A percentile compares a stretch with the other conserved stretches of the same genome.
These are phyloP conservation scores for Xenoacremonium recifei DNA, from an alignment of 2,329 filamentous ascomycete species.

Conservation along the genomic window DNA sequence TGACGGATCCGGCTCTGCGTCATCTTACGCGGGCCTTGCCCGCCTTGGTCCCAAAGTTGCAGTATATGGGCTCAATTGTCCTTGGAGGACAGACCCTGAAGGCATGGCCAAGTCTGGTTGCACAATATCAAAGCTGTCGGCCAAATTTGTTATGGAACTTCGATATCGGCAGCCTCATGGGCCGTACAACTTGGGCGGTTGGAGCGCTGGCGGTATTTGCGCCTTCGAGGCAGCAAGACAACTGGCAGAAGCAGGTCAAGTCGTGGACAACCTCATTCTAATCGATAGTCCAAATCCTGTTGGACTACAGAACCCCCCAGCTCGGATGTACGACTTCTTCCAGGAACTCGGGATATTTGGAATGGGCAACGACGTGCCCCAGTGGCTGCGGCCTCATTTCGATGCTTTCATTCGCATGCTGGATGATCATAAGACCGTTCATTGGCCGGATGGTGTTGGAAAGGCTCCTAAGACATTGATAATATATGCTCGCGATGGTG, in stretches of 20 bases:
- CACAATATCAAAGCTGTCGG: constrained; percentile 16
- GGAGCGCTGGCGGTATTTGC: constrained; percentile 75
- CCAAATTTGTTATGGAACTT: constrained; percentile 58
- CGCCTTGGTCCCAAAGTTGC: constrained; percentile 43
- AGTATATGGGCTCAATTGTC: constrained; percentile 57
- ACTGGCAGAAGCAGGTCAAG: constrained; percentile 55
- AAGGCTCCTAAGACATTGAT: constrained; percentile 60
- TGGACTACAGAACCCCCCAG: constrained; percentile 66
- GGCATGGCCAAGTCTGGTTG: constrained; percentile 43
- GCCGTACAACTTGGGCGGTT: constrained; percentile 67
- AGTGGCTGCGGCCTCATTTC: constrained; percentile 76
- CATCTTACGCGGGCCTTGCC: constrained; percentile 30
- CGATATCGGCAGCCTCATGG: constrained; percentile 67
- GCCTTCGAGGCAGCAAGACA: constrained; percentile 66
- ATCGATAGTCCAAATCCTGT: constrained; percentile 67
- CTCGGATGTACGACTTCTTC: constrained; percentile 66
- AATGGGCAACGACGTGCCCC: constrained; percentile 61
- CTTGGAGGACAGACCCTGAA: constrained; percentile 61
- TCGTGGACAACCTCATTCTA: constrained; percentile 59
- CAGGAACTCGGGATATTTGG: constrained; percentile 70
- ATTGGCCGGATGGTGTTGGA: constrained; percentile 50
- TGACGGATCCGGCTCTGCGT: constrained; percentile 29
- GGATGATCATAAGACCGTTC: constrained; percentile 65
- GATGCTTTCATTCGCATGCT: constrained; percentile 65
- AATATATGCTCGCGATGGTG: constrained; percentile 73